Percentiles rank a stretch among this genome's conserved stretches.
phyloP scores from a whole-genome alignment of 2,329 filamentous ascomycete species.

The Coniella vitis region DNA sequence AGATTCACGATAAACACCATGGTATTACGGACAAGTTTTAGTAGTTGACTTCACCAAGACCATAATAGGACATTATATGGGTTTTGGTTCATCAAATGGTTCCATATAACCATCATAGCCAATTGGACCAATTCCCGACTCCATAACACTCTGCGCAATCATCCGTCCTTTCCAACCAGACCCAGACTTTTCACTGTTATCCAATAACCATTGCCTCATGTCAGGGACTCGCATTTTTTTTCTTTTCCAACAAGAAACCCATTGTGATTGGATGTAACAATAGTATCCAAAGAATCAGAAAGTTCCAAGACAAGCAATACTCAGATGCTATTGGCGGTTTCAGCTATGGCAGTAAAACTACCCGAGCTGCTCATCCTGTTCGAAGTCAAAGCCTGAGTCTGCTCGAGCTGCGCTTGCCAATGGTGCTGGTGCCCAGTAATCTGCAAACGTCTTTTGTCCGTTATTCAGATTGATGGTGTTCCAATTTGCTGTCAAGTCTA shows the following conservation, averaged over 20 bases:
- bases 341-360: slow-evolving; percentile 42
- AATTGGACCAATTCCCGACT: too few species aligned
- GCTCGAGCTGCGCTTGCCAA: slow-evolving; percentile 38
- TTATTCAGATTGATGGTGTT: too few species aligned
- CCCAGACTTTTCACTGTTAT: slow-evolving; percentile 28
- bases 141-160: slow-evolving; percentile 46
- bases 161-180: slow-evolving; percentile 31
- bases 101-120: too few species aligned
- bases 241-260: slow-evolving; percentile 42
- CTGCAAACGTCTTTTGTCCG: slow-evolving; percentile 36
- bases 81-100: too few species aligned
- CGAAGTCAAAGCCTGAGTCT: slow-evolving; percentile 37
- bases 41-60: too few species aligned
- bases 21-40: too few species aligned
- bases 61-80: too few species aligned
- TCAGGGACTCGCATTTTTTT: slow-evolving; percentile 36
- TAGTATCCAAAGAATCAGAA: slow-evolving; percentile 34
- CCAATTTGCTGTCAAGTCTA: slow-evolving; percentile 34
- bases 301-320: slow-evolving; percentile 43
- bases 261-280: slow-evolving; percentile 47
- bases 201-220: slow-evolving; percentile 39
- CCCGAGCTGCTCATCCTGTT: slow-evolving; percentile 18
- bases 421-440: slow-evolving; percentile 41
- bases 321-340: slow-evolving; percentile 41
- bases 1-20: too few species aligned